These are phyloP conservation scores for Hanseniaspora valbyensis DNA, from an alignment of 805 yeast species.

Conservation along the genomic window DNA sequence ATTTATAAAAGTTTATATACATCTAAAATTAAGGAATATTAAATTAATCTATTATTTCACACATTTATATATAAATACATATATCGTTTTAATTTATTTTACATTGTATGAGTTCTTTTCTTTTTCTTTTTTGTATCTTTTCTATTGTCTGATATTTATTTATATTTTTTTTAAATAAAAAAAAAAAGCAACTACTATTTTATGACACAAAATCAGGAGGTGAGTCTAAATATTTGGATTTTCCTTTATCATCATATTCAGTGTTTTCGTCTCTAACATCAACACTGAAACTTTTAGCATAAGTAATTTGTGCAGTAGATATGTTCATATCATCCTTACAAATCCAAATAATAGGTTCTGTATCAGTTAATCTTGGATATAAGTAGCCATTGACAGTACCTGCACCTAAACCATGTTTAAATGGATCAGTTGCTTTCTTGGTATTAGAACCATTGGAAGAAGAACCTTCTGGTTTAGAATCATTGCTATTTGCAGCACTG, in stretches of 20 bases:
- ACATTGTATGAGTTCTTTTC: background rate
- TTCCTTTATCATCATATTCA: conserved; percentile 46
- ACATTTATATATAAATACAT: too few relatives aligned
- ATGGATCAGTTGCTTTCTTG: conserved; percentile 21
- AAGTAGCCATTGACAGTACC: conserved; percentile 32
- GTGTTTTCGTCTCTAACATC: conserved; percentile 51
- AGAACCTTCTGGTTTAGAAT: background rate
- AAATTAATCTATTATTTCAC: too few relatives aligned
- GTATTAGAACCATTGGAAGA: conserved; percentile 2
- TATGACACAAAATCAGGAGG: conserved; percentile 56
- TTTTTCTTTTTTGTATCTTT: too few relatives aligned
- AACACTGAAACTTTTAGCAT: conserved; percentile 43
- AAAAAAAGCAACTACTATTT: background rate
- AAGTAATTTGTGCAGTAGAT: conserved; percentile 45
- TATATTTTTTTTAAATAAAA: too few relatives aligned
- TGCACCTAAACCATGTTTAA: conserved; percentile 23
- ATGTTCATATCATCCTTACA: conserved; percentile 60
- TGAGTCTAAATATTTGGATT: conserved; percentile 42
- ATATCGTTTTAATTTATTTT: too few relatives aligned
- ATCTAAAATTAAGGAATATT: too few relatives aligned
- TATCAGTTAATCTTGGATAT: conserved; percentile 47
- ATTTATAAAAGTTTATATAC: too few relatives aligned
- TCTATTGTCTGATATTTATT: background rate
- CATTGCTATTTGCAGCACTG: background rate
- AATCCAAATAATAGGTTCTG: conserved; percentile 58